Percentiles rank a stretch among this genome's conserved stretches.
These are phyloP conservation scores for Apophysomyces ossiformis DNA, from an alignment of 371 early-diverging fungal species.

Conservation along the genomic window DNA sequence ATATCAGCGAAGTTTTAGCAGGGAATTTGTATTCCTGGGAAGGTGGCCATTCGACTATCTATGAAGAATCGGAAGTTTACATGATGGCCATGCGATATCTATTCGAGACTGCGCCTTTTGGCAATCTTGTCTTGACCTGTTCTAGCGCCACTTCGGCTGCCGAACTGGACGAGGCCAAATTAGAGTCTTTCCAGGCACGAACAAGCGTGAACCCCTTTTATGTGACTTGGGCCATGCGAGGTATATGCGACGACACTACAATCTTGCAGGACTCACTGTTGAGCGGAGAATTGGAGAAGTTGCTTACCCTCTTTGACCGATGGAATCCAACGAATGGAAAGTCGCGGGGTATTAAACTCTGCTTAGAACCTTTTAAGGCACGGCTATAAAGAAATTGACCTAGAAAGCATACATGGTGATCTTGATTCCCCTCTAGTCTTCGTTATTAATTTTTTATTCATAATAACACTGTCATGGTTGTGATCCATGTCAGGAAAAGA, in stretches of 20 bases:
- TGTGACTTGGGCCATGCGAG: slow-evolving; percentile 90
- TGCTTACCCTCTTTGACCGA: slow-evolving; percentile 64
- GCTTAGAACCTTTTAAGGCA: slow-evolving; percentile 75
- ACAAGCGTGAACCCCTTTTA: slow-evolving; percentile 78
- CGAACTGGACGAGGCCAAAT: slow-evolving; percentile 16
- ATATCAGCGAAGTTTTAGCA: slow-evolving; percentile 83
- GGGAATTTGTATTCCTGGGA: slow-evolving; percentile 85
- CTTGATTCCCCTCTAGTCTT: background rate
- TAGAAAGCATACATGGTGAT: background rate
- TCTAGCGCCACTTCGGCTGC: background rate
- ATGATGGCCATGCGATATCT: slow-evolving; percentile 50
- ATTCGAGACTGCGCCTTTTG: slow-evolving; percentile 41
- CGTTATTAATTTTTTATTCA: background rate
- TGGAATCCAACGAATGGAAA: slow-evolving; percentile 79
- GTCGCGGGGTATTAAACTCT: slow-evolving; percentile 82
- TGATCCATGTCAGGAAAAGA: too few relatives aligned
- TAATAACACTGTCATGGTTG: background rate
- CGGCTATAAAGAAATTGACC: slow-evolving; percentile 15
- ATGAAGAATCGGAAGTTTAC: slow-evolving; percentile 89
- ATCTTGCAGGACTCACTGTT: slow-evolving; percentile 56
- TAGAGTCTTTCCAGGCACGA: slow-evolving; percentile 55
- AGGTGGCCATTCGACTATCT: slow-evolving; percentile 90
- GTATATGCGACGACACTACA: slow-evolving; percentile 70
- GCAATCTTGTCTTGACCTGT: slow-evolving; percentile 7
- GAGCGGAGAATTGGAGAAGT: slow-evolving; percentile 59